Base-by-base conservation (phyloP, 306 rosid species). In the Lablab purpureus region DNA sequence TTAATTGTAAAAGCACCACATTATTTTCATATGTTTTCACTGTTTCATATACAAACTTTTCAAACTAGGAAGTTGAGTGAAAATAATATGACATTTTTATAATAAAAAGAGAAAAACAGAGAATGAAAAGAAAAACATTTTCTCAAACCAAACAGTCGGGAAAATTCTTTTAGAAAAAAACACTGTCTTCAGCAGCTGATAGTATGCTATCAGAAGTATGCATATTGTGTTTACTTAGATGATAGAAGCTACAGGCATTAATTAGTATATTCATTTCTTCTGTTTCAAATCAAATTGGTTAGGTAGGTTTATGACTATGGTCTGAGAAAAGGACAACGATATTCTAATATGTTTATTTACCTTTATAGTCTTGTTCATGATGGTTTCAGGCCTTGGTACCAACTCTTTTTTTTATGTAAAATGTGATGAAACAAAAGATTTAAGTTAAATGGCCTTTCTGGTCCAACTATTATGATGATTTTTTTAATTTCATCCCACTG, bases 211-310 rank as follows among this genome's bases (percentile, higher is more conserved):
- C 10, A 68, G 49, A 49, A 69, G n/a, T 59, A 51, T 70, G 77
- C 12, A 58, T 68, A 79, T 69, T 46, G 41, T 58, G 64, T 70
- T 69, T 69, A 7, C 51, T 59, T 18, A 43, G 30, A 30, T 69
- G 71, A 15, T 21, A 11, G 36, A 68, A 67, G 50, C 49, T 55
- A 13, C 34, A 36, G 75, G 34, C 15, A 52, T 77, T 52, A 7
- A 25, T 43, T 55, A 25, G 37, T 27, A 69, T 56, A 30, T 45
- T 21, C 28, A 21, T 68, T 54, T 69, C 49, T 13, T 45, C 27
- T 58, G 52, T 69, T 17, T 3, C 14, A 19, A 62, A 23, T 72
- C 15, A 43, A 45, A n/a, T 55, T 37, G 67, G 40, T 55, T 6
- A 15, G 67, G 41, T 40, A 47, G 9, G 49, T 28, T n/a, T 5